These are phyloP conservation scores for Aureobasidium sp. DNA, from an alignment of 2,329 filamentous ascomycete species.

Conservation along the genomic window DNA sequence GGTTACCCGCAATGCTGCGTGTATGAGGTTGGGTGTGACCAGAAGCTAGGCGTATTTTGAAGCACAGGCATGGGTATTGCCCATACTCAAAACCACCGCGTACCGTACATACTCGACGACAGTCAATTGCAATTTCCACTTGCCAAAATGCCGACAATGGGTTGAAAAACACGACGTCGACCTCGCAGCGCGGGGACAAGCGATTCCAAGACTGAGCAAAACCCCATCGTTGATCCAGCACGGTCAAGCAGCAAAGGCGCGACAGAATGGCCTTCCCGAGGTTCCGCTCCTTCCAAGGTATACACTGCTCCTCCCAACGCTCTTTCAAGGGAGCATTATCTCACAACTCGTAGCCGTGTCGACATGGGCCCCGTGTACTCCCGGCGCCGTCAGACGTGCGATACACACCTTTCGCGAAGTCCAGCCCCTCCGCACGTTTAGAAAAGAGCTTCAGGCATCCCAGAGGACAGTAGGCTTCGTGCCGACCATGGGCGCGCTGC, in stretches of 20 bases:
- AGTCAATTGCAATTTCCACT: conserved; percentile 1
- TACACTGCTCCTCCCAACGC: neutral
- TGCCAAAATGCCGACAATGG: conserved; percentile 6
- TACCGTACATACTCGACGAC: conserved; percentile 8
- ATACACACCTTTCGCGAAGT: conserved; percentile 69
- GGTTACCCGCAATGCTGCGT: neutral
- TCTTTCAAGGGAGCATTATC: neutral
- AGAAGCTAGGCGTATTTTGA: conserved; percentile 4
- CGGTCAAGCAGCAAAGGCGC: neutral
- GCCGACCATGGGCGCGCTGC: conserved; percentile 96
- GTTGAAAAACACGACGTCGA: neutral
- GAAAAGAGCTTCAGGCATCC: conserved; percentile 54
- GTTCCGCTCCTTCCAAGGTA: neutral
- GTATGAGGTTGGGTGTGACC: neutral
- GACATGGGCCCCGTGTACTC: neutral
- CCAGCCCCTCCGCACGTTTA: conserved; percentile 59
- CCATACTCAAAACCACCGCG: conserved; percentile 12
- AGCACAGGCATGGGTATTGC: conserved; percentile 1
- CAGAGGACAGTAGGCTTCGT: conserved; percentile 75
- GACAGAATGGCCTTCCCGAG: neutral
- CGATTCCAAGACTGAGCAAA: neutral
- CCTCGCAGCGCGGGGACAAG: conserved; percentile 9
- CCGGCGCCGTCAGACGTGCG: neutral
- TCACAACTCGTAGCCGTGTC: neutral
- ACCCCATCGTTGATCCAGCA: neutral